These are phyloP conservation scores for Vachellia collinsii DNA, from an alignment of 306 rosid genomes.

Conservation along the genomic window DNA sequence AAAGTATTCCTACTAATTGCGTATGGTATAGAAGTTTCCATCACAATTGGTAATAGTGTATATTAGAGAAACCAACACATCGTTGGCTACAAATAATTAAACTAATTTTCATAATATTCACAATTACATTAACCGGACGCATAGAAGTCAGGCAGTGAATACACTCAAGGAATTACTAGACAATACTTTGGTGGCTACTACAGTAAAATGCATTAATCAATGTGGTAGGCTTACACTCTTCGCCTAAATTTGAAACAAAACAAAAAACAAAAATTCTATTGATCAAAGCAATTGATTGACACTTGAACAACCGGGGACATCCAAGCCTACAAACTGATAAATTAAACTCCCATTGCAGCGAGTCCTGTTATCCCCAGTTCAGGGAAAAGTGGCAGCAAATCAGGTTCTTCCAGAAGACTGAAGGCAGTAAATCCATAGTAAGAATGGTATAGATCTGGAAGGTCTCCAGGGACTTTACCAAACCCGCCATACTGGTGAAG, in stretches of 20 bases:
- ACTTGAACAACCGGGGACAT: neutral
- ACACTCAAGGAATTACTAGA: no score
- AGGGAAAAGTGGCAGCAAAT: constrained; percentile 60
- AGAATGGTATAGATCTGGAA: constrained; percentile 83
- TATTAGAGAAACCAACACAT: no score
- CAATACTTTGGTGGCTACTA: neutral
- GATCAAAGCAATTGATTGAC: neutral
- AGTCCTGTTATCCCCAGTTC: constrained; percentile 66
- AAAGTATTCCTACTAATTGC: no score
- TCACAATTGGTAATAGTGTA: no score
- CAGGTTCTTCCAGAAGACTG: constrained; percentile 81
- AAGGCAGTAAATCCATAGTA: constrained; percentile 82
- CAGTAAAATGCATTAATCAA: neutral
- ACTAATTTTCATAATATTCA: no score
- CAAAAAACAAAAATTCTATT: no score
- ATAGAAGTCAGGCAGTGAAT: neutral
- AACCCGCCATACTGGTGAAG: constrained; percentile 81
- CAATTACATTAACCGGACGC: no score
- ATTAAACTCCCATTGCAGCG: constrained; percentile 56
- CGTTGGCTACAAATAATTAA: no score
- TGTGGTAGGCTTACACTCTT: constrained; percentile 9
- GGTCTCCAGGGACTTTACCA: constrained; percentile 71
- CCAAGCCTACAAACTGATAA: neutral
- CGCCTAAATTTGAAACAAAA: neutral
- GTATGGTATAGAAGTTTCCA: no score